Evolutionary conservation across 2,329 filamentous ascomycete species (phyloP).

Genomic region (Penicillium sp.): DNA sequence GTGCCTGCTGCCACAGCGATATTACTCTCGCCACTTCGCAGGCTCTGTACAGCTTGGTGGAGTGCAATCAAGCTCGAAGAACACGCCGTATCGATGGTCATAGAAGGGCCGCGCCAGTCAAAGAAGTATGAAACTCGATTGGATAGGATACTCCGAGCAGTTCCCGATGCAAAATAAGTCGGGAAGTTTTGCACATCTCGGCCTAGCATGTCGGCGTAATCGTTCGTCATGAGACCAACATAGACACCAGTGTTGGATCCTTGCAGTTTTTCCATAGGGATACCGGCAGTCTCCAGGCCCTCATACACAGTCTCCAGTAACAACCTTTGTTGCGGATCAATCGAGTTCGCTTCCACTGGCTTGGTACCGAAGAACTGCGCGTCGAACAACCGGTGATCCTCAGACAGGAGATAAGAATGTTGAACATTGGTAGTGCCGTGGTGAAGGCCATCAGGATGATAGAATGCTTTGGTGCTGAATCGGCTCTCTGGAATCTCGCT

Average conservation of each 20-base stretch:
- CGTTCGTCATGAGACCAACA: constrained; percentile 29
- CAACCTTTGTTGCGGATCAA: constrained; percentile 29
- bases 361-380: constrained; percentile 29
- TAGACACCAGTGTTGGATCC: constrained; percentile 27
- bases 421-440: constrained; percentile 28
- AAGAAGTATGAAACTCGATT: constrained; percentile 42
- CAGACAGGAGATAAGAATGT: constrained; percentile 25
- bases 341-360: constrained; percentile 30
- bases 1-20: constrained; percentile 26
- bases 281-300: constrained; percentile 23
- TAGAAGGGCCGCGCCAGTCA: constrained; percentile 37
- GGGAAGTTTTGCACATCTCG: constrained; percentile 24
- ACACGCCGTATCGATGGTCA: constrained; percentile 49
- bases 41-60: constrained; percentile 33
- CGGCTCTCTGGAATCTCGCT: constrained; percentile 21
- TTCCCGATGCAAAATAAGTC: constrained; percentile 32
- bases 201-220: constrained; percentile 25
- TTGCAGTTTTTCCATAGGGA: constrained; percentile 24
- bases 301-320: constrained; percentile 29
- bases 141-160: constrained; percentile 37
- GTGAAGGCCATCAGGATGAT: constrained; percentile 23
- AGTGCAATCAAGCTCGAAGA: constrained; percentile 42
- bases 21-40: constrained; percentile 30
- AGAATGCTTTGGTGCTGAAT: constrained; percentile 24
- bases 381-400: constrained; percentile 26